phyloP scores from a whole-genome alignment of 148 eudicot species.

The Cornus suecica region DNA sequence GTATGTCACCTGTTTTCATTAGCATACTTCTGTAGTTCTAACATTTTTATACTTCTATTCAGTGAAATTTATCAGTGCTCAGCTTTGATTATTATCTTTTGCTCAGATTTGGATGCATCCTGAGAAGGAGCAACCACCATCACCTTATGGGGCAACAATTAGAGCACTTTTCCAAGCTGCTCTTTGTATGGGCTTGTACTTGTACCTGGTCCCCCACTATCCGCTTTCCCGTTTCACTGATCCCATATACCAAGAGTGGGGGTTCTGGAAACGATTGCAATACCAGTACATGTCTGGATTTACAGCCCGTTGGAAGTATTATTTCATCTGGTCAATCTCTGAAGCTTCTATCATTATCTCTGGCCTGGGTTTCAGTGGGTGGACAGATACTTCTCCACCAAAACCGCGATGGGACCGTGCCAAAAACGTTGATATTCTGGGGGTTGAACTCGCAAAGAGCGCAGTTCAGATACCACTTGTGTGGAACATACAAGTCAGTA shows the following conservation, averaged over 20 bases:
- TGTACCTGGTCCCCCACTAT: conserved; percentile 68
- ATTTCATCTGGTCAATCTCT: conserved; percentile 95
- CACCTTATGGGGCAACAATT: conserved; percentile 63
- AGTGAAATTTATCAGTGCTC: background rate
- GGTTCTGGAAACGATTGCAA: conserved; percentile 65
- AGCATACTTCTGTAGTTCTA: conserved; percentile 6
- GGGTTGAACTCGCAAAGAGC: conserved; percentile 91
- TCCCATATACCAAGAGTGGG: conserved; percentile 69
- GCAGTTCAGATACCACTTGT: conserved; percentile 78
- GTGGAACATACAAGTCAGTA: conserved; percentile 99
- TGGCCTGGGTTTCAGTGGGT: conserved; percentile 96
- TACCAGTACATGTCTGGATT: conserved; percentile 91
- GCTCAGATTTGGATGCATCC: conserved; percentile 57
- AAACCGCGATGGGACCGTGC: conserved; percentile 93
- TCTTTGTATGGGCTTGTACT: conserved; percentile 84
- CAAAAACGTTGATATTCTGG: conserved; percentile 81
- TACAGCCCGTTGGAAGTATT: conserved; percentile 96
- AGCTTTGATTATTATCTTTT: conserved; percentile 3
- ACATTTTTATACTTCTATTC: background rate
- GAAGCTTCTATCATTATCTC: conserved; percentile 85
- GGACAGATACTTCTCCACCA: conserved; percentile 73
- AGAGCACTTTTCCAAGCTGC: conserved; percentile 83
- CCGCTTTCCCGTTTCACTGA: conserved; percentile 67
- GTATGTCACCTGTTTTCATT: conserved; percentile 42
- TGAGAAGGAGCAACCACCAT: conserved; percentile 47